A percentile compares a stretch with the other conserved stretches of the same genome.
Evolutionary conservation across 148 eudicot species (phyloP).

Genomic region (Bassia scoparia): DNA sequence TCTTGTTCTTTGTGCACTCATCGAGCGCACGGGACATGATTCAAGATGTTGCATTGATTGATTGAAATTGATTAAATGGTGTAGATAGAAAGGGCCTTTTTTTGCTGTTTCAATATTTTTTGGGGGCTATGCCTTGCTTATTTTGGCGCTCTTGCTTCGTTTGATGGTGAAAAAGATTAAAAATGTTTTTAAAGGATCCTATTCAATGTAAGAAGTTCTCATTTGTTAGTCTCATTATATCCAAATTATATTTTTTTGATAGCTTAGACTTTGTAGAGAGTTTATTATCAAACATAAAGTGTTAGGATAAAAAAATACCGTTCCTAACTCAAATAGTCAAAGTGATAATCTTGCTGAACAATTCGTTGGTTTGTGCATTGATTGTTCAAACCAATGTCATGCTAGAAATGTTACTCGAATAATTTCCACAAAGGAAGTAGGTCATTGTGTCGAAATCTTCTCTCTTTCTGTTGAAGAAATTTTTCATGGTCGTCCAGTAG

Average conservation of each 20-base stretch:
- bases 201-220: conserved; percentile 47
- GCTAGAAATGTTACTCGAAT: no score
- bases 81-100: conserved; percentile 33
- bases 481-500: conserved; percentile 38
- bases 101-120: conserved; percentile 41
- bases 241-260: neutral
- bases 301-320: neutral
- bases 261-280: neutral
- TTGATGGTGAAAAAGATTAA: conserved; percentile 48
- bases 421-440: no score
- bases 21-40: conserved; percentile 32
- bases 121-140: conserved; percentile 34
- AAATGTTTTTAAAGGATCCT: conserved; percentile 43
- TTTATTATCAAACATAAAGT: neutral
- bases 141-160: conserved; percentile 37
- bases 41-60: conserved; percentile 46
- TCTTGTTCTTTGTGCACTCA: conserved; percentile 20
- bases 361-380: no score
- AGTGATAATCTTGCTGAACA: neutral
- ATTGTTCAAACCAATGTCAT: no score
- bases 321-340: neutral
- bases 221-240: conserved; percentile 5
- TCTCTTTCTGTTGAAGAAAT: conserved; percentile 58
- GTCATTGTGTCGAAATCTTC: no score
- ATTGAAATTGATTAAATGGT: conserved; percentile 35